Evolutionary conservation across 73 alveolate species (phyloP).

Genomic region (Paramecium octaurelia): DNA sequence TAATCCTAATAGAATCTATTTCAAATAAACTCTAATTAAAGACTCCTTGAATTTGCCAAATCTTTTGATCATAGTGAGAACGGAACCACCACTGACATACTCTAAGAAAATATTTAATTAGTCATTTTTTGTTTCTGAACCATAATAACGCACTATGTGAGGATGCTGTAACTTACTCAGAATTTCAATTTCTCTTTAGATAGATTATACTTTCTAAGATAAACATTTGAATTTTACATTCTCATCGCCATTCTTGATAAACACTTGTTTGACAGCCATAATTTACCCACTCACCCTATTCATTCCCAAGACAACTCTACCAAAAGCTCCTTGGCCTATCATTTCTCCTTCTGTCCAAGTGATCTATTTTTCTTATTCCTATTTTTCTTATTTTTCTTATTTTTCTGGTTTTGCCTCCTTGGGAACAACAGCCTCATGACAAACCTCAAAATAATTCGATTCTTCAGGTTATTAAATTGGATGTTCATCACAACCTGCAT

Average conservation of each 20-base stretch:
- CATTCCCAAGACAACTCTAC: constrained; percentile 88
- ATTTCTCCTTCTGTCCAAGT: constrained; percentile 69
- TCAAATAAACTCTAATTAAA: constrained; percentile 68
- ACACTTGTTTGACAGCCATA: constrained; percentile 82
- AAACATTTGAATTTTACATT: neutral
- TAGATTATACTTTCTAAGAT: constrained; percentile 55
- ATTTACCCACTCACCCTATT: constrained; percentile 76
- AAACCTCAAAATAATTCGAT: neutral
- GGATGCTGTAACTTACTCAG: constrained; percentile 67
- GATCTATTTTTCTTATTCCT: neutral
- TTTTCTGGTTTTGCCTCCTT: neutral
- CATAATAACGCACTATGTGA: constrained; percentile 72
- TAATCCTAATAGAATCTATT: constrained; percentile 77
- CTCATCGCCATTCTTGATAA: constrained; percentile 30
- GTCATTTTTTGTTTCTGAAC: constrained; percentile 64
- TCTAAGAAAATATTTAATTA: constrained; percentile 73
- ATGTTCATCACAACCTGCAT: neutral
- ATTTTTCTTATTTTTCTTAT: neutral
- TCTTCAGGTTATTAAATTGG: neutral
- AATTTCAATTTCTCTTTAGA: constrained; percentile 69
- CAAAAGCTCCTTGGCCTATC: constrained; percentile 94
- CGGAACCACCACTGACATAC: constrained; percentile 77
- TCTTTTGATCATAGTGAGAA: constrained; percentile 57
- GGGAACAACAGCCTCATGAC: neutral
- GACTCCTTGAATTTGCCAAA: constrained; percentile 71